Percentiles rank a stretch among this genome's conserved stretches.
phyloP scores from a whole-genome alignment of 1,284 basidiomycete species.

The Pseudozyma pruni region DNA sequence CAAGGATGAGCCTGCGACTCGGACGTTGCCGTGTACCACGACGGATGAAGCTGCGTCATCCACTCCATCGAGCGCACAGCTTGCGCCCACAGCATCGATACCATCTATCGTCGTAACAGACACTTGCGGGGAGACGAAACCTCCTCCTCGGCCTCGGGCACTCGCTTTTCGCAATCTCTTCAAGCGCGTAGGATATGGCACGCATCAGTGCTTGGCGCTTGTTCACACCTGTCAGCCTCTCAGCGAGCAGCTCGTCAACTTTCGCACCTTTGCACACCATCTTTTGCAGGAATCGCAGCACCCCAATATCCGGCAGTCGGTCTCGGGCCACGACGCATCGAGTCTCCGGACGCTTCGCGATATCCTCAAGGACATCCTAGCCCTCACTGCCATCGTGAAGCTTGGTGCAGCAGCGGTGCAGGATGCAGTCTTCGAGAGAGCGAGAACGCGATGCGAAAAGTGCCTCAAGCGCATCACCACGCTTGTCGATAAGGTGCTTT shows the following conservation, averaged over 20 bases:
- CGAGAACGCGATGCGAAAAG: background rate
- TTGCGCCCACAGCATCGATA: background rate
- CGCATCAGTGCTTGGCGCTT: too few relatives aligned
- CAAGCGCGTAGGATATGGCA: too few relatives aligned
- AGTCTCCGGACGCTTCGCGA: background rate
- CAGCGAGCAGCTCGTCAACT: too few relatives aligned
- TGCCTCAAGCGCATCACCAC: background rate
- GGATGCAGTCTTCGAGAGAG: background rate
- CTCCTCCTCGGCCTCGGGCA: background rate
- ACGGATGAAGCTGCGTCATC: too few relatives aligned
- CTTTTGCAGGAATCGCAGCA: background rate
- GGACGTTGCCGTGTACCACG: background rate
- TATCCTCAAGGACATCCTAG: constrained; percentile 10
- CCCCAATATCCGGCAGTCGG: too few relatives aligned
- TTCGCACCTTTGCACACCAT: background rate
- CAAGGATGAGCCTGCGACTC: background rate
- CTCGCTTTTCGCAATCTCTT: background rate
- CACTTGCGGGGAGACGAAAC: background rate
- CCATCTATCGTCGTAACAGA: constrained; percentile 15
- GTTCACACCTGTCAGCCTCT: too few relatives aligned
- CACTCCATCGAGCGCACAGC: background rate
- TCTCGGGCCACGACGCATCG: too few relatives aligned
- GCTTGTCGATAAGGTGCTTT: background rate
- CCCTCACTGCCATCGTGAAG: constrained; percentile 6
- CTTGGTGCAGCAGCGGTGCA: background rate